phyloP scores from a whole-genome alignment of 441 rosid species.

The Arabidopsis lyrata region DNA sequence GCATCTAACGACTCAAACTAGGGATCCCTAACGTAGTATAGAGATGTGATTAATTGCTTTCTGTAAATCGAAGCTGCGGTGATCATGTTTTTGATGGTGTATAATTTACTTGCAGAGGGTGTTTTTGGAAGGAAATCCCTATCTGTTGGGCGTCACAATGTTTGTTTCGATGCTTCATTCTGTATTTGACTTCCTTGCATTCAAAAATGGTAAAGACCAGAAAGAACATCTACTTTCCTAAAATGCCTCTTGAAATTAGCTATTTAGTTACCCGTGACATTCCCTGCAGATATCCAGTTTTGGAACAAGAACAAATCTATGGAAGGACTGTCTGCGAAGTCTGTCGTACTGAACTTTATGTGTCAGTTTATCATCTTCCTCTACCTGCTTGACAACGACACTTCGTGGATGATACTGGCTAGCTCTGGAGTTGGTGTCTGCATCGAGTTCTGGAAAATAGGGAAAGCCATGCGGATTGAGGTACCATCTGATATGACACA shows the following conservation, averaged over 20 bases:
- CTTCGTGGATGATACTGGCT: conserved; percentile 99
- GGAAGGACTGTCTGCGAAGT: conserved; percentile 99
- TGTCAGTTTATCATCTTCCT: conserved; percentile 94
- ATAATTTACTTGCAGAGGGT: conserved; percentile 73
- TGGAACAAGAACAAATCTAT: conserved; percentile 99
- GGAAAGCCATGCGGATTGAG: conserved; percentile 99
- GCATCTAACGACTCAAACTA: background rate
- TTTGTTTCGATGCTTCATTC: conserved; percentile 91
- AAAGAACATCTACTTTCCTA: background rate
- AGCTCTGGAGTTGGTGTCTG: conserved; percentile 97
- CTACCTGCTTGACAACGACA: conserved; percentile 96
- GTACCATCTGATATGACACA: conserved; percentile 50
- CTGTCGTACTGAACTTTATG: conserved; percentile 89
- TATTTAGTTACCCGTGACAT: conserved; percentile 6
- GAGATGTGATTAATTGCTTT: too few relatives aligned
- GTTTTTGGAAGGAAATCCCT: conserved; percentile 98
- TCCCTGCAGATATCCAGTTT: conserved; percentile 89
- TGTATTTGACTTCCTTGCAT: conserved; percentile 96
- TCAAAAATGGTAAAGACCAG: conserved; percentile 79
- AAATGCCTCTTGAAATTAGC: conserved; percentile 16
- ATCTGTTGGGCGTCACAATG: conserved; percentile 87
- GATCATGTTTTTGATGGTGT: too few relatives aligned
- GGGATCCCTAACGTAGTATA: too few relatives aligned
- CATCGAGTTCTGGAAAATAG: conserved; percentile 99
- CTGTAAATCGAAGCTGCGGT: too few relatives aligned